Percentiles rank a stretch among this genome's conserved stretches.
Conservation (phyloP, 2,329 filamentous ascomycete species). For the Dactylellina drechsleri region DNA sequence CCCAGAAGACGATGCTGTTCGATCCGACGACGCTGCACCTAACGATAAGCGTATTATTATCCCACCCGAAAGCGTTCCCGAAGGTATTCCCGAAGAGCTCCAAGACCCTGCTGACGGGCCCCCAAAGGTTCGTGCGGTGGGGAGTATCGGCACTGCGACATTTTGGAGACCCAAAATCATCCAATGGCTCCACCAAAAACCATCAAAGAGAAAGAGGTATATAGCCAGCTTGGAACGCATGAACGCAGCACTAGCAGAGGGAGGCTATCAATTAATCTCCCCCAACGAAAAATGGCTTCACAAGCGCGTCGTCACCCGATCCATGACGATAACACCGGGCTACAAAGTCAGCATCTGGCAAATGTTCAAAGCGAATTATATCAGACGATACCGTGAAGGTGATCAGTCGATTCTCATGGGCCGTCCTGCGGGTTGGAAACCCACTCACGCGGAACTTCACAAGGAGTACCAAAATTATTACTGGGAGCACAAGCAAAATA, state of each 20-base stretch:
- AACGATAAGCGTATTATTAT: not conserved
- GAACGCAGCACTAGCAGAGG: constrained; percentile 13
- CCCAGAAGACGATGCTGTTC: not conserved
- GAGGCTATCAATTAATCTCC: constrained; percentile 22
- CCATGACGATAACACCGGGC: constrained; percentile 8
- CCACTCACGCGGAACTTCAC: constrained; percentile 26
- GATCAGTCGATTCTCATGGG: constrained; percentile 42
- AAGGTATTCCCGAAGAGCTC: not conserved
- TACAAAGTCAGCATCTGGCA: constrained; percentile 37
- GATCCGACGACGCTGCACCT: not conserved
- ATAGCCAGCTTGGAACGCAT: constrained; percentile 25
- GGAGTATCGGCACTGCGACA: not conserved
- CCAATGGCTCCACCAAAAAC: not conserved
- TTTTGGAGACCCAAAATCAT: constrained; percentile 10
- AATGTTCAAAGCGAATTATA: constrained; percentile 39
- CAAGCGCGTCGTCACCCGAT: constrained; percentile 25
- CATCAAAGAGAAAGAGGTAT: constrained; percentile 3
- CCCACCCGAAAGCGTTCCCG: not conserved
- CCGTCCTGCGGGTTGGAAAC: constrained; percentile 27
- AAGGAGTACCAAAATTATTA: constrained; percentile 28
- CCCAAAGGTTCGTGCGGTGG: not conserved
- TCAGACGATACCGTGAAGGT: constrained; percentile 24
- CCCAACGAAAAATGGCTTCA: constrained; percentile 10
- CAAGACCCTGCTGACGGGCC: not conserved
- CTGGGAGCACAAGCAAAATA: constrained; percentile 11